These are phyloP conservation scores for Calocybe indica DNA, from an alignment of 768 basidiomycete genomes.

Conservation along the genomic window DNA sequence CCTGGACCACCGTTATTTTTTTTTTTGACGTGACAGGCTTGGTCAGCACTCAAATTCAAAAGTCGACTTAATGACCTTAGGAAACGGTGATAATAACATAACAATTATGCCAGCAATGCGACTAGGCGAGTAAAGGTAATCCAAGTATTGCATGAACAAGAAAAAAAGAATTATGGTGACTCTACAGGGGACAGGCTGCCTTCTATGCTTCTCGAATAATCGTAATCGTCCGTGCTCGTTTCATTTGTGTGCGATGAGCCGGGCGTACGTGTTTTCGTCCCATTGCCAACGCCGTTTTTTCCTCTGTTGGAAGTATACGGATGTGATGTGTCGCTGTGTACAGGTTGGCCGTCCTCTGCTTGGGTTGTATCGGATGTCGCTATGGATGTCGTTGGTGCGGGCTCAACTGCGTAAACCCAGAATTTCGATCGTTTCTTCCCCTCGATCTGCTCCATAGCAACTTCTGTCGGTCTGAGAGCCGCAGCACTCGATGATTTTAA, in stretches of 20 bases:
- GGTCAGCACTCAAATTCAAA: no score
- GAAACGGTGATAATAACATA: no score
- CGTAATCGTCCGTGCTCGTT: slow-evolving; percentile 18
- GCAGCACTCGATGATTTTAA: slow-evolving; percentile 56
- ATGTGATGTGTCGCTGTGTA: no score
- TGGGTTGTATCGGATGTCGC: background rate
- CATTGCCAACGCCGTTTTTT: slow-evolving; percentile 8
- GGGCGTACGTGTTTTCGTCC: slow-evolving; percentile 2
- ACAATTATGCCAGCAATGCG: no score
- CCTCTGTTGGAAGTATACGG: no score
- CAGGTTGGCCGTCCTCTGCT: background rate
- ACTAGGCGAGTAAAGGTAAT: slow-evolving; percentile 1
- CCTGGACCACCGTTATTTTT: no score
- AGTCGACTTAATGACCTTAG: no score
- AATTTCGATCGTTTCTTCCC: slow-evolving; percentile 85
- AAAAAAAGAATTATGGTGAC: slow-evolving; percentile 22
- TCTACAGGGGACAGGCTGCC: slow-evolving; percentile 37
- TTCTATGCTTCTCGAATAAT: slow-evolving; percentile 20
- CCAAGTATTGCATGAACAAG: slow-evolving; percentile 1
- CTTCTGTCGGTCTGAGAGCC: slow-evolving; percentile 64
- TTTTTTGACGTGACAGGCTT: no score
- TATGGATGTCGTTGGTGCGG: background rate
- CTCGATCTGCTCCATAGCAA: slow-evolving; percentile 67
- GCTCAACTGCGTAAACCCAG: slow-evolving; percentile 87
- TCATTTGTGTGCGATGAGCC: slow-evolving; percentile 7